These are phyloP conservation scores for Herpotrichia juniperi DNA, from an alignment of 2,329 filamentous ascomycete species.

Conservation along the genomic window DNA sequence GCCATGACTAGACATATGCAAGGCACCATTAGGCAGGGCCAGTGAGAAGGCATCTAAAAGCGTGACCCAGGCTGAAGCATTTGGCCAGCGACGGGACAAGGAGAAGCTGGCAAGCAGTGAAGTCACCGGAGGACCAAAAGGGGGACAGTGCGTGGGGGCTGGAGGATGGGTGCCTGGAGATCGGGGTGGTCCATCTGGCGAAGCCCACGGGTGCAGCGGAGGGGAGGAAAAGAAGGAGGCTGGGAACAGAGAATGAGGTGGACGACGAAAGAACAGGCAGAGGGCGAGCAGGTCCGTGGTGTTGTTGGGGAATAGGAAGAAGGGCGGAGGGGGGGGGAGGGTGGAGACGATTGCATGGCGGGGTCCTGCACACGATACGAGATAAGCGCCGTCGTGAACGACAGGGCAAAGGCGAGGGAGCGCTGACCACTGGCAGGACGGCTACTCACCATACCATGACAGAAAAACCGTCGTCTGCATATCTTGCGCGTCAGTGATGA, in stretches of 20 bases:
- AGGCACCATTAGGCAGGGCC: conserved; percentile 33
- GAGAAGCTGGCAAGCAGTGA: conserved; percentile 14
- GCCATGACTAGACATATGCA: conserved; percentile 29
- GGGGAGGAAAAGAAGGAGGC: conserved; percentile 7
- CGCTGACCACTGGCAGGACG: not conserved
- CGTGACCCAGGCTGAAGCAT: conserved; percentile 31
- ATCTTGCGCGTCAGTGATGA: conserved; percentile 6
- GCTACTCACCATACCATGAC: not conserved
- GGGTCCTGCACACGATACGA: conserved; percentile 9
- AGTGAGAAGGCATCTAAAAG: conserved; percentile 16
- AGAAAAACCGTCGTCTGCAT: not conserved
- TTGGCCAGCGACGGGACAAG: conserved; percentile 14
- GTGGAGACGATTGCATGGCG: conserved; percentile 10
- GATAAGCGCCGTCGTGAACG: conserved; percentile 3
- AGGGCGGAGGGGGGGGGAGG: conserved; percentile 4
- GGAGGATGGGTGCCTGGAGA: conserved; percentile 23
- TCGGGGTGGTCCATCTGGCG: conserved; percentile 3
- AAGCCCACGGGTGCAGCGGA: conserved; percentile 1
- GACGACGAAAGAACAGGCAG: conserved; percentile 10
- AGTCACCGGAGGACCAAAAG: conserved; percentile 32
- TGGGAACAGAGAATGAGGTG: conserved; percentile 8
- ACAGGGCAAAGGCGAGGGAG: no score
- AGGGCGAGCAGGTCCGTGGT: not conserved
- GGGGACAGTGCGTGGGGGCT: conserved; percentile 32
- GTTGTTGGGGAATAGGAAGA: conserved; percentile 2